Conservation (phyloP, 495 filamentous ascomycete species). For the Hypoxylon intermedium region DNA sequence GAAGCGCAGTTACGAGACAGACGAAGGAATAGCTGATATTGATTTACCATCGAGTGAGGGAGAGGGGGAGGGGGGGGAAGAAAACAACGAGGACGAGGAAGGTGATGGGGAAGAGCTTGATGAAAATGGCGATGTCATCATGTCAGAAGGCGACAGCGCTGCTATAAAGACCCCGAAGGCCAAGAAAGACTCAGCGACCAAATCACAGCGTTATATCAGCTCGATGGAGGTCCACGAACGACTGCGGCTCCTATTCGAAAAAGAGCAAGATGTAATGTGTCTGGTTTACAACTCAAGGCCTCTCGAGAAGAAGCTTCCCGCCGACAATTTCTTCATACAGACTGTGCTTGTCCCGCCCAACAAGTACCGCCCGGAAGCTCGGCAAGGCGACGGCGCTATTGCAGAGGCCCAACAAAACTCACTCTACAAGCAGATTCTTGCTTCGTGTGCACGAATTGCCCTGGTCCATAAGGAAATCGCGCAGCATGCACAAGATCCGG, state of each 20-base stretch:
- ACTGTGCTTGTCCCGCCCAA: constrained; percentile 88
- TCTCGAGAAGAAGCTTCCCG: constrained; percentile 60
- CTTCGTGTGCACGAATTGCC: constrained; percentile 70
- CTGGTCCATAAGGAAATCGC: constrained; percentile 78
- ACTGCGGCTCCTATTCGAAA: constrained; percentile 80
- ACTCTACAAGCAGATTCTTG: constrained; percentile 80
- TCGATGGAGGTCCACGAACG: constrained; percentile 77
- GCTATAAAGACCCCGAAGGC: constrained; percentile 39
- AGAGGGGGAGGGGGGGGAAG: constrained; percentile 52
- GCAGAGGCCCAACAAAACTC: constrained; percentile 86
- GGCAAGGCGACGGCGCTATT: constrained; percentile 76
- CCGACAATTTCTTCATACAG: constrained; percentile 94
- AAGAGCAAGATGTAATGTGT: constrained; percentile 79
- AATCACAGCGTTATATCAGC: constrained; percentile 70
- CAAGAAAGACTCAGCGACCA: constrained; percentile 42
- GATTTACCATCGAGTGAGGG: constrained; percentile 59
- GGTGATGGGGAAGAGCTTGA: constrained; percentile 59
- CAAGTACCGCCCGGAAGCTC: constrained; percentile 87
- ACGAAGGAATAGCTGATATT: constrained; percentile 77
- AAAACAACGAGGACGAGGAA: constrained; percentile 54
- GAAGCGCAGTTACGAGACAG: constrained; percentile 47
- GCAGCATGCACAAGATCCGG: constrained; percentile 21
- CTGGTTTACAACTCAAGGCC: constrained; percentile 83
- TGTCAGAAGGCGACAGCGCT: constrained; percentile 44
- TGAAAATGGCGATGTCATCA: constrained; percentile 60